These are phyloP conservation scores for Persicaria tinctoria DNA, from an alignment of 148 eudicot genomes.

Conservation along the genomic window DNA sequence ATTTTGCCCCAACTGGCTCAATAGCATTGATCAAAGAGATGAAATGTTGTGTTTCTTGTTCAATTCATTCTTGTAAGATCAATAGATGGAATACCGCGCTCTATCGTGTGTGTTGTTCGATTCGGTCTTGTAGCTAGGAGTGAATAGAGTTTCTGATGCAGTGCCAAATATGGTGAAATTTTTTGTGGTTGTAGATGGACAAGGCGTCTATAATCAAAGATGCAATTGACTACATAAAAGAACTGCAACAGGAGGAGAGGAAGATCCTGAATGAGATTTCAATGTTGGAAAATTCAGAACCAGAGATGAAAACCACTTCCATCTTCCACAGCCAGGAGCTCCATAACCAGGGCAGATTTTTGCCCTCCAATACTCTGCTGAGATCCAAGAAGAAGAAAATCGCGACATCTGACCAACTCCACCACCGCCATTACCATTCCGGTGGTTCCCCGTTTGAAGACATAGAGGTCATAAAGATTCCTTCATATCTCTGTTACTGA, in stretches of 20 bases:
- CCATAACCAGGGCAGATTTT: not conserved
- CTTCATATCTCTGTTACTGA: not conserved
- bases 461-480: not conserved
- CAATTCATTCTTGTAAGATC: not conserved
- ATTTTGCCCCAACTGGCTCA: not conserved
- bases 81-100: not conserved
- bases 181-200: not conserved
- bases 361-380: not conserved
- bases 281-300: not conserved
- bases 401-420: not conserved
- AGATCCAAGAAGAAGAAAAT: conserved; percentile 3
- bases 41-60: too few species aligned
- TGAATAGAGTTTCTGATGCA: too few species aligned
- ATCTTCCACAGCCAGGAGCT: too few species aligned
- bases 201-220: not conserved
- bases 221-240: not conserved
- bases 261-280: not conserved
- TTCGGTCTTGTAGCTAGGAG: not conserved
- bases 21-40: too few species aligned
- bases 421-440: not conserved
- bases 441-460: not conserved
- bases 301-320: not conserved
- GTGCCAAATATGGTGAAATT: too few species aligned
- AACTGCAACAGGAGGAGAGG: not conserved
- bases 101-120: not conserved